Evolutionary conservation across 345 rosid genomes (phyloP), one percentile per base, ranked within the genome.

Genomic region (Hibiscus mutabilis): DNA sequence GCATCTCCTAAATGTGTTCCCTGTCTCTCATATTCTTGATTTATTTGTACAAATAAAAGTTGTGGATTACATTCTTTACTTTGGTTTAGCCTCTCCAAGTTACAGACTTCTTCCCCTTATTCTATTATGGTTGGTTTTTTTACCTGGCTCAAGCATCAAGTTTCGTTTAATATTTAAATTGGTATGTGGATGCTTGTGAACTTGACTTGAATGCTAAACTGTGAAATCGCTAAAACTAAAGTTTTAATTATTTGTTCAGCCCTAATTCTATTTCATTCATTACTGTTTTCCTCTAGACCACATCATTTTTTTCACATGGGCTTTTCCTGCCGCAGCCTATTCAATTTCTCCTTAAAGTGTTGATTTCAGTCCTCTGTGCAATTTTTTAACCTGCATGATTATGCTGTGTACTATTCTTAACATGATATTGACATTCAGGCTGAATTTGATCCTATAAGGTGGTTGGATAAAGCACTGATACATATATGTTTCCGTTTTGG

Each of bases 401-500:
- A 40, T 14, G 61, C 42, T 35, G 69, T 31, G 9, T 47, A 49
- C 69, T 18, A 66, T 46, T 79, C 29, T 63, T 55, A 25, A 60
- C 57, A 27, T 49, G 55, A 27, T 51, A 74, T 47, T 78, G 71
- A 40, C 68, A 66, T 77, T 76, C 82, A 94, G 97, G 87, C 89
- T 53, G 96, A 85, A 71, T 94, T 90, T 76, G 91, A 94, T 74
- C 98, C 98, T 5, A 90, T 90, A 78, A 86, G 98, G 75, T 94
- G 98, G 97, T 85, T 84, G 37, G 98, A 91, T 78, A 94, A 88
- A 84, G 84, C 92, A 72, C 81, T 94, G 82, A 86, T 94, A 78
- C 86, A 84, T 78, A 63, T 94, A 31, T 94, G 97, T 75, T 81
- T 96, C 46, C 82, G 81, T 56, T 87, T 91, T 86, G 98, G 97